Conservation (phyloP, 2,329 filamentous ascomycete species). For the Fusarium subtropicale region DNA sequence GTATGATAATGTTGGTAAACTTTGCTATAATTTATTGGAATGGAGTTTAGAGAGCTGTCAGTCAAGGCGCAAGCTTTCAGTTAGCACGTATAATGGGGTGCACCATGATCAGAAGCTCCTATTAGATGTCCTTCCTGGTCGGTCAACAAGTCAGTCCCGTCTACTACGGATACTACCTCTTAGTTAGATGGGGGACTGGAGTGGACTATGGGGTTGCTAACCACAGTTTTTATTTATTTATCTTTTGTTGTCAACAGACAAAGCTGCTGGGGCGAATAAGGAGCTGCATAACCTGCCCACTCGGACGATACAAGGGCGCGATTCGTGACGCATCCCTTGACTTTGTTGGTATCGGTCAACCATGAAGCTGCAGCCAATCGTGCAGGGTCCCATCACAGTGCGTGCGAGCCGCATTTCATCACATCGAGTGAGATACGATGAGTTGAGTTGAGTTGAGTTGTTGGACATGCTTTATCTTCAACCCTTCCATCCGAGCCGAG, state of each 20-base stretch:
- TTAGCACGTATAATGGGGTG: background rate
- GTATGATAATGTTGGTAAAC: background rate
- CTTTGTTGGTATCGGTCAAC: conserved; percentile 42
- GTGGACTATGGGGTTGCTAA: background rate
- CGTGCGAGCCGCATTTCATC: conserved; percentile 29
- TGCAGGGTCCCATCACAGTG: conserved; percentile 38
- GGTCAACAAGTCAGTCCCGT: background rate
- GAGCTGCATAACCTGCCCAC: conserved; percentile 11
- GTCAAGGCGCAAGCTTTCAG: background rate
- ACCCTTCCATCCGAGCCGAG: conserved; percentile 39
- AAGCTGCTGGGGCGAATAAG: conserved; percentile 31
- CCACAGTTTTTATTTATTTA: conserved; percentile 14
- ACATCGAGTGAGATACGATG: conserved; percentile 17
- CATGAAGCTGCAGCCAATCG: conserved; percentile 36
- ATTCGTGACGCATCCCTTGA: conserved; percentile 43
- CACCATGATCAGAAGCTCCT: conserved; percentile 17
- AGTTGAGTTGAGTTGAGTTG: conserved; percentile 34
- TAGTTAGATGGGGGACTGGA: conserved; percentile 1
- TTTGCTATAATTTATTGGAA: background rate
- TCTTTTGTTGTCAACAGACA: conserved; percentile 22
- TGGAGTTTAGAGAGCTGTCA: background rate
- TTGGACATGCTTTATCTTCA: conserved; percentile 36
- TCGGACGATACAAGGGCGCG: conserved; percentile 31
- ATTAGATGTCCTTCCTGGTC: conserved; percentile 1
- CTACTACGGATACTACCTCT: background rate